Base-by-base conservation (phyloP, 1,284 basidiomycete species). In the Ganoderma multipileum region DNA sequence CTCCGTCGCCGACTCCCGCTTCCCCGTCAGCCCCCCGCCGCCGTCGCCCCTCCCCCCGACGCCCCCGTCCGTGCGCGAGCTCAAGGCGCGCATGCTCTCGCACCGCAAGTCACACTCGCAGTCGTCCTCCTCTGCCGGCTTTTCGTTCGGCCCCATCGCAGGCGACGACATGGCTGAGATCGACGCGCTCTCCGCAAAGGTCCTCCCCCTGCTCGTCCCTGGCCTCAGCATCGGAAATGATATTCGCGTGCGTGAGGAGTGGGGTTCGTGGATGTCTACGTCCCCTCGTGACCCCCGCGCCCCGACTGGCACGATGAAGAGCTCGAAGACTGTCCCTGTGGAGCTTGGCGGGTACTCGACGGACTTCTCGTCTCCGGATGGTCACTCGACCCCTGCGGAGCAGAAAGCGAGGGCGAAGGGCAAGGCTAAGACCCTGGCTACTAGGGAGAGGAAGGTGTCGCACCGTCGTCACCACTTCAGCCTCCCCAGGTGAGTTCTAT, bases 171-270 rank as follows among this genome's bases (percentile, higher is more conserved):
- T 87, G 72, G 87, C 87, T 67, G 89, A 90, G 79, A 90, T 91
- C 67, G 90, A 92, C 70, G 88, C 86, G 18, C 82, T 92, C 62
- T 90, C 89, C 11, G 90, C 90, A 12, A 87, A 86, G 33, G 81
- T 91, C 20, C 81, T 92, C 3, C 90, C 90, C n/a, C 78, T 90
- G 30, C 85, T 91, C 39, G 84, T 91, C 44, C 89, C 90, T n/a
- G 89, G 89, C 4, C 79, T 91, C 33, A 89, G 81, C 64, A 80
- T 90, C 62, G 87, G 89, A 26, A 72, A 79, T 6, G 83, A 86
- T 61, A 84, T 90, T 79, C 85, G 80, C 75, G 85, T 90, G 73
- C 84, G 81, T 65, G 68, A 76, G 8, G 82, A 86, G 30, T 83
- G 80, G 68, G 80, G 81, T 20, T 83, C 81, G 73, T 81, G 80